Evolutionary conservation across 768 basidiomycete species (phyloP), one percentile per base, ranked within the genome.

Genomic region (Gloeophyllum trabeum): DNA sequence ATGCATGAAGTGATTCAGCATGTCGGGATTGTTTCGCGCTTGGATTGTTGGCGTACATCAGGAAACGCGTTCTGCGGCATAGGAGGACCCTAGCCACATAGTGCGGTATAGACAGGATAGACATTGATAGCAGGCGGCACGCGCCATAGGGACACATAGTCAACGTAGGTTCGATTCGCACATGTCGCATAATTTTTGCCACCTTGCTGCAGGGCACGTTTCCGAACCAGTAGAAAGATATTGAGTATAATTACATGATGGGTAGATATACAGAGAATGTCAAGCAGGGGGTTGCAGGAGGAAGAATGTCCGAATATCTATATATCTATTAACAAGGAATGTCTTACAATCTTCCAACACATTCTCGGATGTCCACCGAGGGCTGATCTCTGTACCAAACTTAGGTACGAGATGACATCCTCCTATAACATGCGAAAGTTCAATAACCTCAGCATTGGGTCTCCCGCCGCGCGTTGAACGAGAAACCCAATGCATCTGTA

Each of bases 21-120:
- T 40, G 47, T 41, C 12, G 57, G 59, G 0, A 57, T 49, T 19
- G 60, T 49, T 2, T 12, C 41, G 0, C 36, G 49, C 6, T 48
- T 67, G 5, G 52, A 65, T 25, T 50, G 44, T 32, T 69, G 63
- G 61, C n/a, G n/a, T n/a, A n/a, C n/a, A n/a, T n/a, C n/a, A n/a
- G n/a, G n/a, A n/a, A n/a, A n/a, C n/a, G n/a, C n/a, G n/a, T n/a
- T n/a, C n/a, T n/a, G n/a, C n/a, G n/a, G n/a, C n/a, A n/a, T n/a
- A n/a, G n/a, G n/a, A n/a, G n/a, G n/a, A n/a, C n/a, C n/a, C n/a
- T n/a, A n/a, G n/a, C n/a, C n/a, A n/a, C n/a, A n/a, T n/a, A n/a
- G n/a, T n/a, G n/a, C n/a, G n/a, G n/a, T n/a, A n/a, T n/a, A n/a
- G n/a, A n/a, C n/a, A n/a, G n/a, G n/a, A n/a, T n/a, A n/a, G n/a